Percentiles rank a stretch among this genome's conserved stretches.
phyloP scores from a whole-genome alignment of 176 grass and related monocot species.

The Zizania latifolia region DNA sequence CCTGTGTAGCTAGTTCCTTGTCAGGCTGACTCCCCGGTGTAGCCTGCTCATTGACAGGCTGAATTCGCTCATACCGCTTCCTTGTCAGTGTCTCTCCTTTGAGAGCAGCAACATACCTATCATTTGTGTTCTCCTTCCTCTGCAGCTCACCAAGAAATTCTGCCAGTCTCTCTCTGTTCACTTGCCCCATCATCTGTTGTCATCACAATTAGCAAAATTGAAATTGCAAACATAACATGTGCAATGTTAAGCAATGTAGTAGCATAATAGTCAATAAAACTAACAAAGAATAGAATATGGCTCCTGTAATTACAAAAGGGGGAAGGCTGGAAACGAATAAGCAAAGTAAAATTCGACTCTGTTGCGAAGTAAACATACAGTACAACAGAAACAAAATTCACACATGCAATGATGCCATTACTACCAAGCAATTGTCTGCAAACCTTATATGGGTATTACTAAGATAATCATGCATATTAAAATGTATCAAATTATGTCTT shows the following conservation, averaged over 20 bases:
- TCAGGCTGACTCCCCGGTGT: background rate
- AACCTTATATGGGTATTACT: background rate
- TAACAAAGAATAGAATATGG: background rate
- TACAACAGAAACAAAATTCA: background rate
- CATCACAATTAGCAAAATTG: background rate
- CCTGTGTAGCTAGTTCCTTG: slow-evolving; percentile 31
- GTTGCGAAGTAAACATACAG: background rate
- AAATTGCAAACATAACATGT: background rate
- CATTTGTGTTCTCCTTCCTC: slow-evolving; percentile 79
- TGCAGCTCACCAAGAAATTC: slow-evolving; percentile 88
- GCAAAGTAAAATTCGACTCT: background rate
- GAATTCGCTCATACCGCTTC: slow-evolving; percentile 73
- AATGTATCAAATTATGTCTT: background rate
- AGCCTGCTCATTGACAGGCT: slow-evolving; percentile 36
- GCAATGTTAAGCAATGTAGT: background rate
- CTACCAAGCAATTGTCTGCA: background rate
- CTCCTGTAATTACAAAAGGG: background rate
- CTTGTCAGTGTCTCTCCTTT: slow-evolving; percentile 79
- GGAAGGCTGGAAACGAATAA: background rate
- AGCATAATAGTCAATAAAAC: background rate
- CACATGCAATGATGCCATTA: background rate
- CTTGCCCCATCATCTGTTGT: slow-evolving; percentile 85
- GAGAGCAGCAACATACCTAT: slow-evolving; percentile 80
- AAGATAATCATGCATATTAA: background rate
- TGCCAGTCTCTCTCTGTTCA: slow-evolving; percentile 82